Base-by-base conservation (phyloP, 2,329 filamentous ascomycete species). In the Neonectria coccinea region DNA sequence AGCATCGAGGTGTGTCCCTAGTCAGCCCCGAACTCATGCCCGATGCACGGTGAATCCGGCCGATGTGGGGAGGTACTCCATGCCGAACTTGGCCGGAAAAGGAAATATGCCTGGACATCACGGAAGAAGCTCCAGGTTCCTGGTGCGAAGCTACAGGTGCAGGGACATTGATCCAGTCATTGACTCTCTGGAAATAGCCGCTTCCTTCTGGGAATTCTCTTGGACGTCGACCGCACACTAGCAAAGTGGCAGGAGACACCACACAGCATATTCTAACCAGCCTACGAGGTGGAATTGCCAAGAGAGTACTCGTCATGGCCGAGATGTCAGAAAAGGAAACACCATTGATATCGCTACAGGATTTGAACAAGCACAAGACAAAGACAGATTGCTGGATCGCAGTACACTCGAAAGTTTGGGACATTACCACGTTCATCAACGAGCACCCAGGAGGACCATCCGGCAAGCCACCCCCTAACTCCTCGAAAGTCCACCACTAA, bases 371-470 rank as follows among this genome's bases (percentile, higher is more conserved):
- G 57, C 86, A 89, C 71, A 85, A 81, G 59, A 80, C 12, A 70
- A 79, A 36, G 71, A 81, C 56, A 77, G 74, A 89, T 68, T 84
- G 86, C 71, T 93, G 91, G 91, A 86, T 92, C 63, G 89, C 91
- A 18, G 85, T 92, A 22, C 86, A 92, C 75, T 85, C 85, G 50
- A 85, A 86, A 70, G 88, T 92, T 29, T 92, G 90, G 83, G 89
- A 93, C 74, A 79, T 93, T 52, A 90, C 89, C 3, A 84, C 88
- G 2, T 92, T 92, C 70, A 81, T 90, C 16, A 69, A 75, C 27
- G 70, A 76, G 44, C 79, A 81, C 42, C 79, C 79, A 1, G 79
- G 79, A 10, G 79, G 79, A 1, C 67, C 74, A 5, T 72, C 65
- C 77, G 78, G 77, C 75, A 55, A 60, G 70, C 61, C 6, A 50